A percentile compares a stretch with the other conserved stretches of the same genome.
These are phyloP conservation scores for Spergularia azorica DNA, from an alignment of 179 eudicot genomes.

Conservation along the genomic window DNA sequence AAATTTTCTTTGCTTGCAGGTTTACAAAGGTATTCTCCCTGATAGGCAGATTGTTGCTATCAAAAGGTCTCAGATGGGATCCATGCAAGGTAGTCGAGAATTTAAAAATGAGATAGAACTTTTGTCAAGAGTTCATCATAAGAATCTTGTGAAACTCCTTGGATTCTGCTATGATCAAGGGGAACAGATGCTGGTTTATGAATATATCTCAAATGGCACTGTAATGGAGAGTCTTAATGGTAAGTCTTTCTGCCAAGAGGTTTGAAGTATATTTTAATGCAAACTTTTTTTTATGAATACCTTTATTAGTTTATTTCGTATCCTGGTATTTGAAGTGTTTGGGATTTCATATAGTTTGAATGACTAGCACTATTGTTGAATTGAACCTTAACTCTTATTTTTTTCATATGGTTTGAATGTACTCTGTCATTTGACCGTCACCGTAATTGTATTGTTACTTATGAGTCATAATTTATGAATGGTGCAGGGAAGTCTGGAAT, in stretches of 20 bases:
- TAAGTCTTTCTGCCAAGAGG: conserved; percentile 9
- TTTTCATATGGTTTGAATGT: neutral
- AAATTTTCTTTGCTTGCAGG: conserved; percentile 38
- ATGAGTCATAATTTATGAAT: conserved; percentile 9
- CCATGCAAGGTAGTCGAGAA: conserved; percentile 64
- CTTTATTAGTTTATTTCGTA: neutral
- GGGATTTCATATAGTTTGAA: neutral
- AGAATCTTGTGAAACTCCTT: conserved; percentile 58
- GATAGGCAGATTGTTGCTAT: conserved; percentile 63
- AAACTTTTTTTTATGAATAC: neutral
- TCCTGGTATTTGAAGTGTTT: neutral
- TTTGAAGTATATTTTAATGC: no score
- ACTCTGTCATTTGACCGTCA: neutral
- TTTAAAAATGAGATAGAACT: conserved; percentile 70
- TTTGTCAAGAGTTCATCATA: conserved; percentile 77
- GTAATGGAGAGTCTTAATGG: conserved; percentile 53
- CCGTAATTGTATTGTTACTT: neutral
- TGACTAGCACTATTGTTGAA: neutral
- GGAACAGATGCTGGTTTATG: conserved; percentile 71
- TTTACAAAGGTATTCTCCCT: conserved; percentile 62
- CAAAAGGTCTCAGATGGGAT: conserved; percentile 65
- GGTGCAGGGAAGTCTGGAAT: conserved; percentile 45
- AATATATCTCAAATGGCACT: conserved; percentile 63
- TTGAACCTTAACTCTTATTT: neutral
- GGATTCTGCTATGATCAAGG: conserved; percentile 70